These are phyloP conservation scores for Pythium aristosporum DNA, from an alignment of 352 stramenopile species.

Conservation along the genomic window DNA sequence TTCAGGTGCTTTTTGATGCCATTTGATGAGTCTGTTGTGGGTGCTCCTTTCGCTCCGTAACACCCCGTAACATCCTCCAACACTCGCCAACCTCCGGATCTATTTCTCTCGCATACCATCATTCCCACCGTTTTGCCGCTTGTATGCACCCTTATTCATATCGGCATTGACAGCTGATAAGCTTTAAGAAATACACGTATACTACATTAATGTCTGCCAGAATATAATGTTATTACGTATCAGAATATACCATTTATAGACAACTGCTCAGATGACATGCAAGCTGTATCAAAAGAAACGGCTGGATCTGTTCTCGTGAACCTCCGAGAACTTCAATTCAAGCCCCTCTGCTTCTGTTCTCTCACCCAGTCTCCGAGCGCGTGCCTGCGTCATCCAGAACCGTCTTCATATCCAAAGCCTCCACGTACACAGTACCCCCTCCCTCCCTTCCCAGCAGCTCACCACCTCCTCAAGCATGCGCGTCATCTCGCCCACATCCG, in stretches of 20 bases:
- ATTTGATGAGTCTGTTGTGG: conserved; percentile 11
- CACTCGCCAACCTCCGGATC: conserved; percentile 24
- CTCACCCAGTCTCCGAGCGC: conserved; percentile 3
- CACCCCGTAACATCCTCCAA: conserved; percentile 22
- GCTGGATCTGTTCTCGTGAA: conserved; percentile 3
- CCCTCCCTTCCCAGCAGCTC: background rate
- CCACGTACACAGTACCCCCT: conserved; percentile 10
- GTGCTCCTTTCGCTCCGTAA: conserved; percentile 3
- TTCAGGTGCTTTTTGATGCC: conserved; percentile 8
- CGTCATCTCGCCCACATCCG: background rate
- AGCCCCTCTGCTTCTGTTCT: conserved; percentile 17
- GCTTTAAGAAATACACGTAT: too few relatives aligned
- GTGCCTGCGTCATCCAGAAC: background rate
- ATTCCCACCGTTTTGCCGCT: background rate
- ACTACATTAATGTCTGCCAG: too few relatives aligned
- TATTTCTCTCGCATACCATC: conserved; percentile 11
- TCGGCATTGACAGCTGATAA: too few relatives aligned
- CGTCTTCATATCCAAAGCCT: conserved; percentile 24
- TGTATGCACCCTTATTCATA: too few relatives aligned
- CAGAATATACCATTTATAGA: too few relatives aligned
- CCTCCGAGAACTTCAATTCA: conserved; percentile 29
- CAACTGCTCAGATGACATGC: too few relatives aligned
- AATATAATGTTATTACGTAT: too few relatives aligned
- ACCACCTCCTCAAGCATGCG: conserved; percentile 13
- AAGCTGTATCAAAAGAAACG: background rate